Conservation (phyloP, 257 asterid genomes). For the Capsicum chinense region DNA sequence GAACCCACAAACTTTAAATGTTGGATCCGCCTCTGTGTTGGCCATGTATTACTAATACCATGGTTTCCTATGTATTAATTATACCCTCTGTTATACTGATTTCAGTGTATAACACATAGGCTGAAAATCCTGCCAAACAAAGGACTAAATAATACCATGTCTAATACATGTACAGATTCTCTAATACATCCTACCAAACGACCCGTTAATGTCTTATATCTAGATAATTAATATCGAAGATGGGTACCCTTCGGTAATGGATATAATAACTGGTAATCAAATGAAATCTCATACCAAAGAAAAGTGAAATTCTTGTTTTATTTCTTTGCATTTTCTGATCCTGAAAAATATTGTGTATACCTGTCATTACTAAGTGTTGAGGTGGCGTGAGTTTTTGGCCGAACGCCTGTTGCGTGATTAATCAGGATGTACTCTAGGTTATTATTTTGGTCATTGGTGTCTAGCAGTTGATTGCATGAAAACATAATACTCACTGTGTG, state of each 20-base stretch:
- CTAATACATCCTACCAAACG: no score
- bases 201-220: neutral
- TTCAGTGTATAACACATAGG: no score
- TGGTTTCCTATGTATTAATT: no score
- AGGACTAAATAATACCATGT: no score
- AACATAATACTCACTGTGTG: conserved; percentile 30
- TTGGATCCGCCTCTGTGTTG: no score
- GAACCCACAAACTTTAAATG: no score
- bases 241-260: neutral
- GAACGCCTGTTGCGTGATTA: neutral
- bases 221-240: neutral
- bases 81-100: no score
- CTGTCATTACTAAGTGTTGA: neutral
- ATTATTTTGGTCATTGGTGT: neutral
- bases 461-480: neutral
- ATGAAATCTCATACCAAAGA: neutral
- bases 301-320: neutral
- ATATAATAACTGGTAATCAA: neutral
- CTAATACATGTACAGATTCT: no score
- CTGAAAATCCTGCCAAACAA: no score
- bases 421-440: neutral
- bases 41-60: no score
- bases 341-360: neutral
- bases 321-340: neutral
- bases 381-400: neutral